Percentiles rank a stretch among this genome's conserved stretches.
phyloP scores from a whole-genome alignment of 2,329 filamentous ascomycete genomes.

The Colletotrichum tamarilloi region DNA sequence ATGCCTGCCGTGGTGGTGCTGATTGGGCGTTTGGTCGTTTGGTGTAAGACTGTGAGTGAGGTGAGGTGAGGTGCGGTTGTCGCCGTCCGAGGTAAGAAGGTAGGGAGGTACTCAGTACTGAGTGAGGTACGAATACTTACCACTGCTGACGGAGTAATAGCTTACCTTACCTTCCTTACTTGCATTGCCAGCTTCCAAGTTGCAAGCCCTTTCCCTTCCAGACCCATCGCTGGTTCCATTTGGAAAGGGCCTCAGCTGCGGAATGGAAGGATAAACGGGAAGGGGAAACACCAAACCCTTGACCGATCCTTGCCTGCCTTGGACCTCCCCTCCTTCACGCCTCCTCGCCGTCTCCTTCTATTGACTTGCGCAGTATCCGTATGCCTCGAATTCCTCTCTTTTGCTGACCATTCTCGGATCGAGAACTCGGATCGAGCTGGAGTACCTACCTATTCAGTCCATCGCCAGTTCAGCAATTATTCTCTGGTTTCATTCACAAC shows the following conservation, averaged over 20 bases:
- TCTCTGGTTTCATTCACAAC: not conserved
- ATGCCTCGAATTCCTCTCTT: not conserved
- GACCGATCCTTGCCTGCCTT: not conserved
- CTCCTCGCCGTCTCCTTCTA: not conserved
- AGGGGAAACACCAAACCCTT: not conserved
- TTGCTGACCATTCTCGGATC: not conserved
- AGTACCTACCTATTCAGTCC: not conserved
- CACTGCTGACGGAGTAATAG: too few species aligned
- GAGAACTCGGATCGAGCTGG: not conserved
- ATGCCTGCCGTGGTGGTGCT: conserved; percentile 4
- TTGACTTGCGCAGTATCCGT: not conserved
- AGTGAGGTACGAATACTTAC: too few species aligned
- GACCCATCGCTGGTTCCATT: not conserved
- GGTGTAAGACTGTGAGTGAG: not conserved
- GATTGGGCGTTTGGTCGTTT: not conserved
- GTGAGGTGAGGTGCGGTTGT: not conserved
- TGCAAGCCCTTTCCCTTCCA: not conserved
- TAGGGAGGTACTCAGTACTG: too few species aligned
- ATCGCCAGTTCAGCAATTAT: not conserved
- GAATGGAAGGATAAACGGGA: not conserved
- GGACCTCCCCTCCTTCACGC: not conserved
- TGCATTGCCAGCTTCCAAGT: not conserved
- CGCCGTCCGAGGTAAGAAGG: not conserved
- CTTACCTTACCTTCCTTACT: too few species aligned
- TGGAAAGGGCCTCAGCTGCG: not conserved